Evolutionary conservation across 352 stramenopile genomes (phyloP), one percentile per base, ranked within the genome.

Genomic region (Pythium graminicola): DNA sequence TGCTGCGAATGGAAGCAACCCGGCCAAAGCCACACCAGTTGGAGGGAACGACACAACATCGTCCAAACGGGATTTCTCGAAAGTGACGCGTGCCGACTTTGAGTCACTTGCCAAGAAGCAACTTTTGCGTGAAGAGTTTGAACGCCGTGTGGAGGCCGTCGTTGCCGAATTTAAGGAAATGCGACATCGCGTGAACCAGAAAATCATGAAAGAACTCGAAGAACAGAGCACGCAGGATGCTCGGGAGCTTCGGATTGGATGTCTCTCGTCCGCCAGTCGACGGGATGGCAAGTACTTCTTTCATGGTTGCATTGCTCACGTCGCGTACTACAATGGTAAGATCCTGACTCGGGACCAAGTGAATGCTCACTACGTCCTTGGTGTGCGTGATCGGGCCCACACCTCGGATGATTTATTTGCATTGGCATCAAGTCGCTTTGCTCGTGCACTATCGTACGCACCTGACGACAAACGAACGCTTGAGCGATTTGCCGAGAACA

Each of bases 211-310:
- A 20, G 80, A 95, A 33, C 57, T 89, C 0, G 65, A 76, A 6
- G 72, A 91, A 7, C 80, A 88, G 19, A 63, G 60, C 1, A 70
- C 76, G 19, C 65, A 86, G 41, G 69, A 83, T 24, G 50, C 54
- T 6, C 72, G 76, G 0, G 69, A 85, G 44, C 61, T 93, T 5
- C 72, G 84, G 6, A 86, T 97, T 19, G 88, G 86, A 0, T 88
- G 75, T 26, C 48, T 88, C 16, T 89, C 76, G 7, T 80, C 74
- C 1, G 67, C 70, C 6, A 67, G 70, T 7, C 75, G 73, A 4
- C 67, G 60, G 26, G 77, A 93, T 36, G 81, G 81, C 11, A 93
- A 92, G 31, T 73, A 89, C 46, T 96, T 89, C 60, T 96, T 96
- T 56, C 69, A 87, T 16, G 88, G 88, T 3, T 54, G 60, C 11